These are phyloP conservation scores for Curvularia lunata DNA, from an alignment of 2,329 filamentous ascomycete species.

Conservation along the genomic window DNA sequence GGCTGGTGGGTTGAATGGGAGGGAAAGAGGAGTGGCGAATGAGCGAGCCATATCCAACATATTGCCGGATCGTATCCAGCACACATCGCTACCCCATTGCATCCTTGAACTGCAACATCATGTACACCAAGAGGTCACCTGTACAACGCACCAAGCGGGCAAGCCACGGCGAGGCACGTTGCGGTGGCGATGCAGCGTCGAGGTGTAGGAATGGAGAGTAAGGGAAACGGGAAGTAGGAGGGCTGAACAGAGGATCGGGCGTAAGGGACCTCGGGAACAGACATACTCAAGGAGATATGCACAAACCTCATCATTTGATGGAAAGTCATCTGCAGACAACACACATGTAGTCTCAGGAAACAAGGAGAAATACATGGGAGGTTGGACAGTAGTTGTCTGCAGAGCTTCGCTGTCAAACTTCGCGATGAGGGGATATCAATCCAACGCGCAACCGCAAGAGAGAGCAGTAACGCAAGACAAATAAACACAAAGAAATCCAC, in stretches of 20 bases:
- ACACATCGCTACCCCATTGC: constrained; percentile 35
- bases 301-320: constrained; percentile 37
- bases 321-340: constrained; percentile 20
- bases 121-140: constrained; percentile 20
- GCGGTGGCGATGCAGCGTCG: constrained; percentile 31
- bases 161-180: constrained; percentile 47
- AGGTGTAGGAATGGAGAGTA: constrained; percentile 26
- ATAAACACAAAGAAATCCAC: constrained; percentile 46
- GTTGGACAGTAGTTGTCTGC: constrained; percentile 1
- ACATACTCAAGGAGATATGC: constrained; percentile 50
- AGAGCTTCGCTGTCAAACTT: constrained; percentile 25
- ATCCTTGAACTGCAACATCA: constrained; percentile 29
- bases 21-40: constrained; percentile 42
- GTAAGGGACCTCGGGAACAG: constrained; percentile 52
- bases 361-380: constrained; percentile 5
- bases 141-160: constrained; percentile 39
- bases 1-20: constrained; percentile 41
- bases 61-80: constrained; percentile 50
- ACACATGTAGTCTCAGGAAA: constrained; percentile 3
- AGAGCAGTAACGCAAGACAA: constrained; percentile 46
- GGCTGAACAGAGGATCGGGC: constrained; percentile 50
- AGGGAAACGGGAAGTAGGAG: constrained; percentile 45
- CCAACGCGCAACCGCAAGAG: constrained; percentile 44
- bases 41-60: constrained; percentile 53
- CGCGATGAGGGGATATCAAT: constrained; percentile 46